Percentiles rank a stretch among this genome's conserved stretches.
Conservation (phyloP, 2,329 filamentous ascomycete genomes). For the Ploettnerulaceae sp. region DNA sequence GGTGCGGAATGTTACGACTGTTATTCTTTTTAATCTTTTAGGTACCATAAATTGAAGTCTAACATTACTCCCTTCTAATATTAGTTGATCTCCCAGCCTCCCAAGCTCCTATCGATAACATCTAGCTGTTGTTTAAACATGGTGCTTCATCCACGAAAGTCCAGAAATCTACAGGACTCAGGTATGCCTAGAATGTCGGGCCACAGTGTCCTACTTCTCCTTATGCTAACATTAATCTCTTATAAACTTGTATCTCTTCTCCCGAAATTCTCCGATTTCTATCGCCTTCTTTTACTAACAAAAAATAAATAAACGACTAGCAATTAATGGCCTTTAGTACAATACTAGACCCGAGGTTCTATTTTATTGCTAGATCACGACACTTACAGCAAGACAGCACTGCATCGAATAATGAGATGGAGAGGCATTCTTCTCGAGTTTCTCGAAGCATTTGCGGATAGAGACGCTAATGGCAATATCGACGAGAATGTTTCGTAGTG, state of each 20-base stretch:
- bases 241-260: no score
- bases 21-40: neutral
- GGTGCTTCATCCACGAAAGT: neutral
- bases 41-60: neutral
- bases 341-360: no score
- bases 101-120: neutral
- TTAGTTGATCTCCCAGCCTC: neutral
- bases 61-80: neutral
- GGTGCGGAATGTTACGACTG: neutral
- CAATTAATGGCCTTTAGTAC: no score
- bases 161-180: neutral
- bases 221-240: no score
- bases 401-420: neutral
- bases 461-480: neutral
- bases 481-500: neutral
- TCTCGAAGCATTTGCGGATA: neutral
- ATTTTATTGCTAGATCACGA: no score
- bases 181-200: no score
- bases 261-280: no score
- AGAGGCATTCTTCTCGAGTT: neutral
- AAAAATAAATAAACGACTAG: no score
- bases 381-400: neutral
- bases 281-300: no score
- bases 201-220: neutral
- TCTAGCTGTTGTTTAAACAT: neutral